Base-by-base conservation (phyloP, 345 rosid species). In the Salix brachista region DNA sequence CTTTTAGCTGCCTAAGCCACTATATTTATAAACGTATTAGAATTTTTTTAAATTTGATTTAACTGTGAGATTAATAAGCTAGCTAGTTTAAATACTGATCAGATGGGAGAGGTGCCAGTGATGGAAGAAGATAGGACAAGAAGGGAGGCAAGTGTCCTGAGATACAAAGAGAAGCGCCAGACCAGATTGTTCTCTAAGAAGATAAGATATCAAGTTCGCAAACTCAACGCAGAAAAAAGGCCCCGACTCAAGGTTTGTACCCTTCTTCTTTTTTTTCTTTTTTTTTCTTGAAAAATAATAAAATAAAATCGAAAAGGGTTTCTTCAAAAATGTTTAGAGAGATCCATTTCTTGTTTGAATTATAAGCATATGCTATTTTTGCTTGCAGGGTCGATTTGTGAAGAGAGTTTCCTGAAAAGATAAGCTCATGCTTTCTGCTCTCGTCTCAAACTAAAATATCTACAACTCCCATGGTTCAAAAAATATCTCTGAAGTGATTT, bases 161-260 rank as follows among this genome's bases (percentile, higher is more conserved):
- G 93, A 68, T 92, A 88, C 89, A 92, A 84, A 83, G 97, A 91
- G 89, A 91, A 92, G 78, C 84, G 92, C 19, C 93, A 82, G 61
- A 78, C 75, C 9, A 86, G 97, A 58, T 83, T 91, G 80, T 91
- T 92, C 87, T 89, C 90, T 58, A 91, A 92, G 87, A 89, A 85
- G 91, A 92, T 92, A 85, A 88, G 95, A 72, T 92, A 92, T 69
- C 89, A 90, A 84, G 92, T 90, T 56, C 84, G 94, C 78, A 92
- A 92, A 71, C 90, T 90, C 81, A 92, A 90, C 82, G 93, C 94
- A 25, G 94, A 90, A 78, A 87, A 89, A 85, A 89, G 96, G 81
- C 96, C 94, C 2, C 83, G 96, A 72, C 88, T 88, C 69, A 91
- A 91, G 94, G 96, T 89, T 34, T 4, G 18, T 58, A 25, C 2